A percentile compares a stretch with the other conserved stretches of the same genome.
These are phyloP conservation scores for Psophocarpus tetragonolobus DNA, from an alignment of 306 rosid genomes.

Conservation along the genomic window DNA sequence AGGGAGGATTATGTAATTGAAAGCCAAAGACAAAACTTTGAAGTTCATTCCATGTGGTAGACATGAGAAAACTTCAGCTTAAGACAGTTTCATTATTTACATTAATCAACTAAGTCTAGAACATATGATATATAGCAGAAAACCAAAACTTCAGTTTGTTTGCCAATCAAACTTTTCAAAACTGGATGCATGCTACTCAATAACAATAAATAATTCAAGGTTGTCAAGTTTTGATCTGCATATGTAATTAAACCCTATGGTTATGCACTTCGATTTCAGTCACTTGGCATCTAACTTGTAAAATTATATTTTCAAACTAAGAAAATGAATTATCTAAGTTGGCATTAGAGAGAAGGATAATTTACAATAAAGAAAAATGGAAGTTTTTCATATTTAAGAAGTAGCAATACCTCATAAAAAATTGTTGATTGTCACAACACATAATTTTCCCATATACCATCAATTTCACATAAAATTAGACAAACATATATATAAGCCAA, in stretches of 20 bases:
- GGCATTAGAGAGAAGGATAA: background rate
- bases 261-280: too few relatives aligned
- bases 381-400: background rate
- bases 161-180: background rate
- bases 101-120: background rate
- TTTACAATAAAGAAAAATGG: background rate
- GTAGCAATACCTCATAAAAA: background rate
- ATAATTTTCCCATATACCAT: background rate
- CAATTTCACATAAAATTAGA: background rate
- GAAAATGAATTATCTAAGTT: too few relatives aligned
- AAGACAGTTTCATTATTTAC: background rate
- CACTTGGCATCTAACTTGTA: too few relatives aligned
- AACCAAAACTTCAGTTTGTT: background rate
- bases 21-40: background rate
- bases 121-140: background rate
- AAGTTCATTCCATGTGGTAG: slow-evolving; percentile 1
- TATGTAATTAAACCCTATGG: too few relatives aligned
- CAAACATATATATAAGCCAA: background rate
- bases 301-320: too few relatives aligned
- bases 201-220: background rate
- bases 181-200: background rate
- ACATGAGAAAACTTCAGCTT: background rate
- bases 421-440: background rate
- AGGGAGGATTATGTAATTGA: background rate
- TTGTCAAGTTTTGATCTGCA: background rate